Evolutionary conservation across 768 basidiomycete species (phyloP), one percentile per base, ranked within the genome.

Genomic region (Hortiboletus flavorubellus): DNA sequence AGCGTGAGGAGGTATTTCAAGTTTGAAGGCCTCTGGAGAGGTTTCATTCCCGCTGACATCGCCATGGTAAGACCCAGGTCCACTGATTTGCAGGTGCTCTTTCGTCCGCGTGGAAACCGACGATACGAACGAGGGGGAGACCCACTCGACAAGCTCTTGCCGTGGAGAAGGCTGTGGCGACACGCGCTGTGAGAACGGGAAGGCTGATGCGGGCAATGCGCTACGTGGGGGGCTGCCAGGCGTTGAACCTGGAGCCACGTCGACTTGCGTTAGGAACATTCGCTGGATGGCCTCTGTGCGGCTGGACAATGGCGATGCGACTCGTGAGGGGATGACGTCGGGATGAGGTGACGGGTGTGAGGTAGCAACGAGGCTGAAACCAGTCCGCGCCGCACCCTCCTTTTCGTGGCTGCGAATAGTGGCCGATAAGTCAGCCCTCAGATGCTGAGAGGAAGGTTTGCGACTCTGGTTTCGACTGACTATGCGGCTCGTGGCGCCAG

Each of bases 31-130:
- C 46, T 49, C 56, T 45, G 55, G 31, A 4, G 37, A 29, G 48
- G 43, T 68, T 68, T 68, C 68, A 68, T 68, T 68, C 68, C 68
- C 68, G 68, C 52, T 54, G 53, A 59, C 64, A 66, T 68, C 56
- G 60, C 62, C 62, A 58, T 60, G 50, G 62, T 47, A 64, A 63
- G 56, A 67, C 54, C 53, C 65, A 51, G 53, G 42, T 48, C 58
- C 61, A 58, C 60, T 51, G 51, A 51, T 54, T 41, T 49, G 61
- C 42, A 31, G 21, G 33, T 38, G 52, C 46, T 55, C 64, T 47
- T 16, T 60, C 30, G 54, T 55, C 64, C 64, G 64, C 11, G 53
- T 18, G 38, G 68, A 60, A 45, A 56, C 51, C 34, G 61, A 52
- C 51, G 62, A 49, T 18, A 37, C 51, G 54, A 59, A 49, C 16